phyloP scores from a whole-genome alignment of 108 stramenopile genomes.

The Skeletonema tropicum region DNA sequence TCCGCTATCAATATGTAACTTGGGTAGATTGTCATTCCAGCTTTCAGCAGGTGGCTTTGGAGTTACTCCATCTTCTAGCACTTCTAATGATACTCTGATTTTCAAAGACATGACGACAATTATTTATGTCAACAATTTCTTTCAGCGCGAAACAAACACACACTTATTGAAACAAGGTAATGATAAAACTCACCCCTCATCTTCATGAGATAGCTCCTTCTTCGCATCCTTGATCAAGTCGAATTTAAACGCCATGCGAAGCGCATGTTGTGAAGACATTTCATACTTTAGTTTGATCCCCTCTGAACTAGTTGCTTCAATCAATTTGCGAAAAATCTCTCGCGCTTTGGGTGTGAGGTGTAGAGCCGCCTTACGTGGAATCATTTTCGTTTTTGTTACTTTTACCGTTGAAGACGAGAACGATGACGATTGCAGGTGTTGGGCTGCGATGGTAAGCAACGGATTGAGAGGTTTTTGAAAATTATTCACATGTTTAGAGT shows the following conservation, averaged over 20 bases:
- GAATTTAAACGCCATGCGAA: constrained; percentile 87
- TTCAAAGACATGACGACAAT: not conserved
- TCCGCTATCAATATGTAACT: constrained; percentile 73
- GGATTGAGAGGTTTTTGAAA: not conserved
- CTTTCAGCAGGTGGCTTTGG: constrained; percentile 69
- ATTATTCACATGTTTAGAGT: not conserved
- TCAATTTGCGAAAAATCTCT: constrained; percentile 51
- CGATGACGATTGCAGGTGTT: not conserved
- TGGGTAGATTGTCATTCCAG: constrained; percentile 70
- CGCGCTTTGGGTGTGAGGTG: constrained; percentile 70
- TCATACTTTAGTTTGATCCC: constrained; percentile 77
- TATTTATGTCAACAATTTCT: not conserved
- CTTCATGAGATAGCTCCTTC: constrained; percentile 52
- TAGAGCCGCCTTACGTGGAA: constrained; percentile 76
- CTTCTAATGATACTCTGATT: constrained; percentile 75
- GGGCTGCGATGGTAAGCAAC: not conserved
- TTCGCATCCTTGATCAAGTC: constrained; percentile 61
- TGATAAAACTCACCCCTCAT: constrained; percentile 66
- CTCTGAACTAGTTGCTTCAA: constrained; percentile 47
- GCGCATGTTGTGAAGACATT: constrained; percentile 65
- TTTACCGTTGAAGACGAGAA: not conserved
- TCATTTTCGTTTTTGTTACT: constrained; percentile 32
- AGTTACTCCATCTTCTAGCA: constrained; percentile 65
- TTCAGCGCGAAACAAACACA: not conserved
- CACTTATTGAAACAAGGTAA: not conserved